Conservation (phyloP, 78 protist species). For the Polysphondylium violaceum region DNA sequence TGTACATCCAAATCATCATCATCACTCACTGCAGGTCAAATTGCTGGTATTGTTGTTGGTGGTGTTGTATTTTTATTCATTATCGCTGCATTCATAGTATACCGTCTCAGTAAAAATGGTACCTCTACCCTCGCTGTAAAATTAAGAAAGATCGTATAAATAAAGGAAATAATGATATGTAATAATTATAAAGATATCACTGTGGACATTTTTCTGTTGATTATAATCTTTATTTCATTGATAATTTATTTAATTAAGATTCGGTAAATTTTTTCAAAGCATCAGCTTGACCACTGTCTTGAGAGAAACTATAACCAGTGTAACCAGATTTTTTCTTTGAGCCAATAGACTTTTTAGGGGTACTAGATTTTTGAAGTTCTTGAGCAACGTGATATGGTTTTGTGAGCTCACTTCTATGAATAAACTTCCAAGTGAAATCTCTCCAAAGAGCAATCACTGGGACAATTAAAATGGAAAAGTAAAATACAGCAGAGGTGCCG, state of each 20-base stretch:
- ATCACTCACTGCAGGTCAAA: background rate
- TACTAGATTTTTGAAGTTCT: conserved; percentile 4
- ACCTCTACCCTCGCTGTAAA: too few relatives aligned
- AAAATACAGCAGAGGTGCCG: conserved; percentile 13
- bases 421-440: conserved; percentile 70
- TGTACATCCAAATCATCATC: background rate
- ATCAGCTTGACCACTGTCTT: conserved; percentile 44
- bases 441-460: conserved; percentile 52
- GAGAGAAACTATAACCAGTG: conserved; percentile 44
- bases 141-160: too few relatives aligned
- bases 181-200: too few relatives aligned
- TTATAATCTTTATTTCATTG: too few relatives aligned
- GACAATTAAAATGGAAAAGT: conserved; percentile 9
- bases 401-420: background rate
- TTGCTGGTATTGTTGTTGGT: conserved; percentile 9
- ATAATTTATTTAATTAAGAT: too few relatives aligned
- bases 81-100: too few relatives aligned
- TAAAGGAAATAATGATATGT: too few relatives aligned
- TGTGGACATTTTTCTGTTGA: too few relatives aligned
- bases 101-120: too few relatives aligned
- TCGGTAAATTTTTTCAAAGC: background rate
- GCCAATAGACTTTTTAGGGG: background rate
- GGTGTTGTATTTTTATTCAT: too few relatives aligned
- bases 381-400: conserved; percentile 54
- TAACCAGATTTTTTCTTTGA: conserved; percentile 20